Evolutionary conservation across 768 basidiomycete genomes (phyloP).

Genomic region (Hortiboletus campestris): DNA sequence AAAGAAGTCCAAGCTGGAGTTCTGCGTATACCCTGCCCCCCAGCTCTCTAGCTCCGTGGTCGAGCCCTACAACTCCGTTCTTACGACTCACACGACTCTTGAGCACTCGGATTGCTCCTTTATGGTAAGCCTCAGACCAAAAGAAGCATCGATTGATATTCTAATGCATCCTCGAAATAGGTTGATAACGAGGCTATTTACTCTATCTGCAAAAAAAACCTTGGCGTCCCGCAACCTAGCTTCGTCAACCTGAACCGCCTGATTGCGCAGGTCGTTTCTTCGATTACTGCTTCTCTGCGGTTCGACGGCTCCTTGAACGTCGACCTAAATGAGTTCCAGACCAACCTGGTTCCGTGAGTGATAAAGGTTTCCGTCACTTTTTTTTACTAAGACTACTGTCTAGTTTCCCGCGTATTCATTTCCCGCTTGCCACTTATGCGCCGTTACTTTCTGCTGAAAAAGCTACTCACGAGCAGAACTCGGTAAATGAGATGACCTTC

Average conservation of each 20-base stretch:
- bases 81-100: constrained; percentile 98
- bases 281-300: constrained; percentile 93
- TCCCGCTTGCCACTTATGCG: constrained; percentile 95
- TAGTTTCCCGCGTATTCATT: constrained; percentile 97
- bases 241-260: constrained; percentile 94
- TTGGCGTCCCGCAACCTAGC: constrained; percentile 80
- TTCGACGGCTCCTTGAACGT: constrained; percentile 98
- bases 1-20: constrained; percentile 99
- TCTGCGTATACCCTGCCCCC: constrained; percentile 95
- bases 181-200: constrained; percentile 99
- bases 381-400: constrained; percentile 2
- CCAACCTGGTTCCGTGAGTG: constrained; percentile 93
- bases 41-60: constrained; percentile 95
- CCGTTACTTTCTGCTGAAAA: constrained; percentile 95
- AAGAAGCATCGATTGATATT: background rate
- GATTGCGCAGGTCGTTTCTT: constrained; percentile 98
- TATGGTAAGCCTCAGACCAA: constrained; percentile 59
- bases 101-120: constrained; percentile 99
- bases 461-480: constrained; percentile 95
- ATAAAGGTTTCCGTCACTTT: background rate
- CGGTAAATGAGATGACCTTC: constrained; percentile 97
- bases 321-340: constrained; percentile 98
- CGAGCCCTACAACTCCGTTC: constrained; percentile 97
- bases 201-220: constrained; percentile 97
- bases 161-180: constrained; percentile 36